Conservation (phyloP, 768 basidiomycete species). For the Tulasnella sp. region DNA sequence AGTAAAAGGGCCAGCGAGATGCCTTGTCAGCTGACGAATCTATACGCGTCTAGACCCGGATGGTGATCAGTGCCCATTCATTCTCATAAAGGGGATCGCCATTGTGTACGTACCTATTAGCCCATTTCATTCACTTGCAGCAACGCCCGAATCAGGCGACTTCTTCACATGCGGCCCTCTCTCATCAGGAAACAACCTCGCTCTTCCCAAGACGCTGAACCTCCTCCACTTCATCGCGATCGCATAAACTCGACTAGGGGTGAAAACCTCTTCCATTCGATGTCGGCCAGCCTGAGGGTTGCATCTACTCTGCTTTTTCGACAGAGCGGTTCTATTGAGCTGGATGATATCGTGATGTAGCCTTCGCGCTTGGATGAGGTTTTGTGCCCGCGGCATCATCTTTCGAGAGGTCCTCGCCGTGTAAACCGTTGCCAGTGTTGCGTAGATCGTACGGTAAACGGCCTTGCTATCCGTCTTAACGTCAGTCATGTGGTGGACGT, state of each 20-base stretch:
- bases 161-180: conserved; percentile 14
- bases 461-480: conserved; percentile 61
- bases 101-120: conserved; percentile 37
- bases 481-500: conserved; percentile 61
- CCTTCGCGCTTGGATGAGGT: conserved; percentile 24
- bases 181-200: background rate
- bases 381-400: conserved; percentile 35
- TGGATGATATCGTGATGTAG: conserved; percentile 39
- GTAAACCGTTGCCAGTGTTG: background rate
- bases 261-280: conserved; percentile 57
- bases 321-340: conserved; percentile 54
- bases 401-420: conserved; percentile 37
- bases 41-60: conserved; percentile 40
- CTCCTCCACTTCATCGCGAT: background rate
- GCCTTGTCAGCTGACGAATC: conserved; percentile 70
- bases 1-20: conserved; percentile 70
- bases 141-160: conserved; percentile 38
- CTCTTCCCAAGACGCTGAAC: background rate
- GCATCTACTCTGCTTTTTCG: conserved; percentile 58
- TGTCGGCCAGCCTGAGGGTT: conserved; percentile 62
- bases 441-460: conserved; percentile 60
- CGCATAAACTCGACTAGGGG: conserved; percentile 44
- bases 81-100: too few species aligned
- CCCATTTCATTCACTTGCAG: conserved; percentile 58
- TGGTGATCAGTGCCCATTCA: too few species aligned